phyloP scores from a whole-genome alignment of 768 basidiomycete genomes.

The Podaxis carcinomalis region DNA sequence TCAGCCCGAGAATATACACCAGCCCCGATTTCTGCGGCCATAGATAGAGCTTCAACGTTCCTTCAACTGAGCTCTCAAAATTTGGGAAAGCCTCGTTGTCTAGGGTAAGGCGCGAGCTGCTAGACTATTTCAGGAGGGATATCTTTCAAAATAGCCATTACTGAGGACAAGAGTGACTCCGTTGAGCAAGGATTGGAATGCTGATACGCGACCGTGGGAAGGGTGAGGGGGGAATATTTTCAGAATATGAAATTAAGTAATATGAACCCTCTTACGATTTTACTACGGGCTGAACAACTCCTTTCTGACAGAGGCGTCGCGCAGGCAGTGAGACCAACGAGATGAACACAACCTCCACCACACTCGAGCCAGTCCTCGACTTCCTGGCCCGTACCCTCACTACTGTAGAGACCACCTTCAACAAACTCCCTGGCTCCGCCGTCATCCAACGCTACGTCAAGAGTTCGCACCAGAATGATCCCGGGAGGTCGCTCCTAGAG shows the following conservation, averaged over 20 bases:
- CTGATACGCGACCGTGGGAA: not conserved
- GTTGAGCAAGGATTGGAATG: not conserved
- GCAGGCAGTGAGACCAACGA: not conserved
- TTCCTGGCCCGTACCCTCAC: conserved; percentile 61
- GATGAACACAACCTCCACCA: conserved; percentile 30
- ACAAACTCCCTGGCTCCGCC: conserved; percentile 74
- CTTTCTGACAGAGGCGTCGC: not conserved
- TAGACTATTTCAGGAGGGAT: not conserved
- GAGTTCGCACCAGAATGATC: conserved; percentile 95
- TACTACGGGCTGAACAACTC: not conserved
- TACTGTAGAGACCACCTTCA: conserved; percentile 62
- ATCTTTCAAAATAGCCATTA: not conserved
- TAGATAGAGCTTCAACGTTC: no score
- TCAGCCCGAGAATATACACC: no score
- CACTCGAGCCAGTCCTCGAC: conserved; percentile 50
- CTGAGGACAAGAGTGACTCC: not conserved
- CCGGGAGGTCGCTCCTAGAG: conserved; percentile 87
- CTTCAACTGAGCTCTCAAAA: no score
- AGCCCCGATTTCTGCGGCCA: no score
- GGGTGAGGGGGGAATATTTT: not conserved
- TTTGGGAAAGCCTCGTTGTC: no score
- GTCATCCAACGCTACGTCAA: conserved; percentile 88
- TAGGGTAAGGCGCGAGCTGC: no score
- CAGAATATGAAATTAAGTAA: conserved; percentile 5
- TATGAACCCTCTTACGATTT: not conserved